Evolutionary conservation across 2,329 filamentous ascomycete genomes (phyloP).

Genomic region (Diaporthe ilicicola): DNA sequence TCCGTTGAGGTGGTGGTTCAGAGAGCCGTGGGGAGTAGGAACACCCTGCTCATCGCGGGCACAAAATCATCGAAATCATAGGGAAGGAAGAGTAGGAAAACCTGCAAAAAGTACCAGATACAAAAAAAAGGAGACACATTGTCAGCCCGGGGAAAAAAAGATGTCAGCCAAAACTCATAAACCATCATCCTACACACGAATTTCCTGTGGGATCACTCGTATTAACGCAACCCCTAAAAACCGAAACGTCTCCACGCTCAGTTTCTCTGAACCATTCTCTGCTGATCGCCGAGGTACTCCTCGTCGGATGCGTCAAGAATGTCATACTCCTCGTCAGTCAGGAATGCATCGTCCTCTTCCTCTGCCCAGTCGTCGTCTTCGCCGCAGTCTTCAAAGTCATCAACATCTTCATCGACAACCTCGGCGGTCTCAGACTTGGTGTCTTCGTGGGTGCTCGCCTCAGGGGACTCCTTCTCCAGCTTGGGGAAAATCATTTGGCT

Average conservation of each 20-base stretch:
- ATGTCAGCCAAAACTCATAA: conserved; percentile 21
- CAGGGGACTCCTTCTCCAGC: conserved; percentile 91
- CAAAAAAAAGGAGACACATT: conserved; percentile 18
- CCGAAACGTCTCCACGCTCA: not conserved
- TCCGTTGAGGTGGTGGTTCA: conserved; percentile 25
- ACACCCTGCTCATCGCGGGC: not conserved
- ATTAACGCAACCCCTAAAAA: not conserved
- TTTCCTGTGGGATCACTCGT: not conserved
- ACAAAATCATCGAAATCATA: conserved; percentile 18
- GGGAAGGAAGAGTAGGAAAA: conserved; percentile 14
- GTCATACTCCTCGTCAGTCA: conserved; percentile 98
- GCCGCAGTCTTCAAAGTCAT: conserved; percentile 60
- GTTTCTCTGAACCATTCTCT: conserved; percentile 43
- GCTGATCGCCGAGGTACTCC: conserved; percentile 72
- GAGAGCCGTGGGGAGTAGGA: not conserved
- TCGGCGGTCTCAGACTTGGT: conserved; percentile 59
- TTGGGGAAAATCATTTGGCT: conserved; percentile 97
- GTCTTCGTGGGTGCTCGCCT: conserved; percentile 78
- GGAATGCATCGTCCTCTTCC: conserved; percentile 76
- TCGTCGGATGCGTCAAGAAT: conserved; percentile 95
- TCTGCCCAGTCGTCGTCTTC: conserved; percentile 70
- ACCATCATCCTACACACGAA: conserved; percentile 24
- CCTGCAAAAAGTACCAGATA: conserved; percentile 17
- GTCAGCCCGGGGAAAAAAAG: not conserved
- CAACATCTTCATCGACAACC: conserved; percentile 56